Conservation (phyloP, 2,329 filamentous ascomycete genomes). For the Ophiostoma angusticollis region DNA sequence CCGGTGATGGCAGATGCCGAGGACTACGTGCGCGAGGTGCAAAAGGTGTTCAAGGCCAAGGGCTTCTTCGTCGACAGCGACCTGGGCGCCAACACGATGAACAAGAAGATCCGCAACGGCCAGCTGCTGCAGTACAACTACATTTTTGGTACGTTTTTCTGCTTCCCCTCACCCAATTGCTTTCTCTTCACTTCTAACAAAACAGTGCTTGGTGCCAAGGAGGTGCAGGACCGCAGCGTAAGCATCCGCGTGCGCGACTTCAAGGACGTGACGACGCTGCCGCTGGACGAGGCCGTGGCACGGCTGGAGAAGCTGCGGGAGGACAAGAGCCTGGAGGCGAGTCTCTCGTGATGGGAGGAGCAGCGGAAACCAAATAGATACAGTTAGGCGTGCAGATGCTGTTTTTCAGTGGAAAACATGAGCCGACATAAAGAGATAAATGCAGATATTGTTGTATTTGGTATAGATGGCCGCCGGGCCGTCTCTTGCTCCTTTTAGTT, state of each 20-base stretch:
- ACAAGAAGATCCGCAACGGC: slow-evolving; percentile 78
- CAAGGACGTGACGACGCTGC: slow-evolving; percentile 14
- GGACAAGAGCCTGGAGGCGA: slow-evolving; percentile 9
- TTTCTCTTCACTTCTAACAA: not conserved
- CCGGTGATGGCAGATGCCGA: slow-evolving; percentile 61
- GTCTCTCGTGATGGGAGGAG: slow-evolving; percentile 6
- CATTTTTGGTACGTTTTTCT: slow-evolving; percentile 49
- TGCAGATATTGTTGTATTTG: too few species aligned
- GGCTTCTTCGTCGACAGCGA: slow-evolving; percentile 61
- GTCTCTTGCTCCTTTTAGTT: too few species aligned
- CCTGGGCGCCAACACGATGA: slow-evolving; percentile 64
- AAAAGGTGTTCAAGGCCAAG: slow-evolving; percentile 52
- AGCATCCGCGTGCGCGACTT: slow-evolving; percentile 17
- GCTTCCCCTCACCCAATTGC: too few species aligned
- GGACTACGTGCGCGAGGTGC: slow-evolving; percentile 65
- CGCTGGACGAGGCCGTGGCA: slow-evolving; percentile 12
- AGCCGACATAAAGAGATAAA: too few species aligned
- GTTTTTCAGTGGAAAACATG: too few species aligned
- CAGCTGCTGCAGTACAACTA: slow-evolving; percentile 77
- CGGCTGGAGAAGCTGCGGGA: slow-evolving; percentile 11
- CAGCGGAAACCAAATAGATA: not conserved
- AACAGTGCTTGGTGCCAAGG: slow-evolving; percentile 15
- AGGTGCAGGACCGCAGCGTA: slow-evolving; percentile 16
- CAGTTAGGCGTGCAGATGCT: too few species aligned
- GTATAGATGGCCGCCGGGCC: too few species aligned